Evolutionary conservation across 1,284 basidiomycete species (phyloP).

Genomic region (Sporisorium exsertum): DNA sequence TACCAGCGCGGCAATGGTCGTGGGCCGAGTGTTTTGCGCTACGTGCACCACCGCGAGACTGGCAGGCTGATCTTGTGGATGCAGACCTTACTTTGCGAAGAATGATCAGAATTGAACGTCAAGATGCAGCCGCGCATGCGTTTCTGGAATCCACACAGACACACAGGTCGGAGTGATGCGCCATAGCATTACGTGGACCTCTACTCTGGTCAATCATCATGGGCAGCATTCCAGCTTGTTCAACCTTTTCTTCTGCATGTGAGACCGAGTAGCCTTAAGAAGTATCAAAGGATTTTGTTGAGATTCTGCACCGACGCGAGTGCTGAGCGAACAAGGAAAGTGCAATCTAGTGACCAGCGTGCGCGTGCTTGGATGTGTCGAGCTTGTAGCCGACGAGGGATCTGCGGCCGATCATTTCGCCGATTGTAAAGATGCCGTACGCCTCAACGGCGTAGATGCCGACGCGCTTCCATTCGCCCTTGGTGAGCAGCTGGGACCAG

Average conservation of each 20-base stretch:
- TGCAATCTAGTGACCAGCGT: slow-evolving; percentile 51
- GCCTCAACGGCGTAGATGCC: slow-evolving; percentile 89
- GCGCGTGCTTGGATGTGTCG: slow-evolving; percentile 52
- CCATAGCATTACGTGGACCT: too few relatives aligned
- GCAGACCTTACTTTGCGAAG: neutral
- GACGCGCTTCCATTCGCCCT: slow-evolving; percentile 80
- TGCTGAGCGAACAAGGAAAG: neutral
- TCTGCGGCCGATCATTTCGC: slow-evolving; percentile 65
- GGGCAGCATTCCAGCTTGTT: neutral
- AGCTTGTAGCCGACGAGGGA: slow-evolving; percentile 63
- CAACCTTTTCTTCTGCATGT: neutral
- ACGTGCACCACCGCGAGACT: slow-evolving; percentile 34
- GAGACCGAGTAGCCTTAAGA: neutral
- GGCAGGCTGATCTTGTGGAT: slow-evolving; percentile 26
- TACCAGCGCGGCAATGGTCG: slow-evolving; percentile 28
- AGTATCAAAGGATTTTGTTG: neutral
- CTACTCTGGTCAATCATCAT: neutral
- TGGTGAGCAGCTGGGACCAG: slow-evolving; percentile 78
- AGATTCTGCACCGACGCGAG: neutral
- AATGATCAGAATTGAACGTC: too few relatives aligned
- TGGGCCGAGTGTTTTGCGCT: slow-evolving; percentile 33
- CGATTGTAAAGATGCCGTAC: slow-evolving; percentile 80
- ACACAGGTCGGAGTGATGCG: slow-evolving; percentile 9
- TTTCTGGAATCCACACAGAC: slow-evolving; percentile 28
- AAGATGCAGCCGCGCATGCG: slow-evolving; percentile 1